Evolutionary conservation across 176 grass and related monocot species (phyloP).

Genomic region (Carex kokanica): DNA sequence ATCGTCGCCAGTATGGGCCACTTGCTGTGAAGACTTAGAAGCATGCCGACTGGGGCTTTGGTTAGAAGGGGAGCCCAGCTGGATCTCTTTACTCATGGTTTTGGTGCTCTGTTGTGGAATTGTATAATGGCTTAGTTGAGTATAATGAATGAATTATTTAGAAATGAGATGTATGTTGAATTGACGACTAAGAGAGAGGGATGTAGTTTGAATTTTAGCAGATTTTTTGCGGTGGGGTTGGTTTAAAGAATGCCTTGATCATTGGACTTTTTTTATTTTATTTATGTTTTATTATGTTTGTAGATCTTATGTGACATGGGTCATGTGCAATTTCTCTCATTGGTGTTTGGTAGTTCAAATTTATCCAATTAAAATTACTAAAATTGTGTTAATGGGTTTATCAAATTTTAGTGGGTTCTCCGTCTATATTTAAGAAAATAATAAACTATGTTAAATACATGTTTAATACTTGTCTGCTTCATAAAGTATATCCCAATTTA

Average conservation of each 20-base stretch:
- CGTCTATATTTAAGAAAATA: too few species aligned
- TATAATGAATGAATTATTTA: background rate
- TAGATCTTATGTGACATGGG: background rate
- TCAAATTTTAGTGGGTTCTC: background rate
- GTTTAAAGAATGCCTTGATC: background rate
- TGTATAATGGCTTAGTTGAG: background rate
- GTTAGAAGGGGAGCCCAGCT: background rate
- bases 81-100: conserved; percentile 23
- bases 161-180: background rate
- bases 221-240: background rate
- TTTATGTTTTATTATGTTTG: background rate
- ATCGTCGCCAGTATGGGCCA: background rate
- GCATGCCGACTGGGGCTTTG: background rate
- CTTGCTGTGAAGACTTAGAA: background rate
- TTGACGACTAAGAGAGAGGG: background rate
- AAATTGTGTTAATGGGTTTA: background rate
- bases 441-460: too few species aligned
- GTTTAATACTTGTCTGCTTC: too few species aligned
- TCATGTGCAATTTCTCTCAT: background rate
- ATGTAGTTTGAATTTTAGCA: background rate
- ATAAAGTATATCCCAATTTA: too few species aligned
- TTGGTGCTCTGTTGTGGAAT: background rate
- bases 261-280: background rate
- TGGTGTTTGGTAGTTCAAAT: background rate
- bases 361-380: background rate